A percentile compares a stretch with the other conserved stretches of the same genome.
Conservation (phyloP, 2,329 filamentous ascomycete species). For the Metarhizium anisopliae region DNA sequence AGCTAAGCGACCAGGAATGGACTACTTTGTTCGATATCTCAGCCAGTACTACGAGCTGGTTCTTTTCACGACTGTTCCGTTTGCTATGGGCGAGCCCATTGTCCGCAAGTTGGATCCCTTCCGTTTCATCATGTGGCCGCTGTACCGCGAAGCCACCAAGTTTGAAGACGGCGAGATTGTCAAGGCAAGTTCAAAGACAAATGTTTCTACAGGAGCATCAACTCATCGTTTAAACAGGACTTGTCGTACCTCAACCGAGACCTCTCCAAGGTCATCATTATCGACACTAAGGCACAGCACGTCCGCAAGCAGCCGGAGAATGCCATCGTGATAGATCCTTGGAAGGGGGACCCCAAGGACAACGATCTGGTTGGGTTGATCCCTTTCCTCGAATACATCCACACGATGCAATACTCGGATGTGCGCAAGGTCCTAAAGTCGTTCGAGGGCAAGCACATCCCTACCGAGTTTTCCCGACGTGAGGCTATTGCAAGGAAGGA, state of each 20-base stretch:
- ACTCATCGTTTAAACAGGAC: slow-evolving; percentile 47
- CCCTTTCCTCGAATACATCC: slow-evolving; percentile 94
- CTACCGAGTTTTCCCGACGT: slow-evolving; percentile 78
- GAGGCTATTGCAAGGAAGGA: slow-evolving; percentile 79
- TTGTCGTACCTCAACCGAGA: slow-evolving; percentile 97
- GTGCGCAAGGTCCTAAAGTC: slow-evolving; percentile 79
- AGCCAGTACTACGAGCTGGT: slow-evolving; percentile 98
- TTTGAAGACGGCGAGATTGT: slow-evolving; percentile 94
- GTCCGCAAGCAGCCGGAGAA: slow-evolving; percentile 93
- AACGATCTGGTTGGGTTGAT: slow-evolving; percentile 82
- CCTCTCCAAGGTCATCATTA: slow-evolving; percentile 86
- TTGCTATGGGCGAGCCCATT: slow-evolving; percentile 75
- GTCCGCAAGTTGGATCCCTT: slow-evolving; percentile 92
- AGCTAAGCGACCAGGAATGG: slow-evolving; percentile 87
- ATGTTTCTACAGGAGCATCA: neutral
- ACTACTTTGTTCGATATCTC: slow-evolving; percentile 95
- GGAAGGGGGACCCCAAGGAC: slow-evolving; percentile 76
- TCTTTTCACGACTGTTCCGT: slow-evolving; percentile 85
- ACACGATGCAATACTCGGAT: slow-evolving; percentile 85
- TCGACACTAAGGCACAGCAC: slow-evolving; percentile 78
- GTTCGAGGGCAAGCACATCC: slow-evolving; percentile 83
- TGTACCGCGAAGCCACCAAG: slow-evolving; percentile 93
- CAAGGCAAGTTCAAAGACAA: slow-evolving; percentile 53
- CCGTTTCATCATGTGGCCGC: slow-evolving; percentile 87
- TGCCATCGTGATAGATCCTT: slow-evolving; percentile 82